Percentiles rank a stretch among this genome's conserved stretches.
Evolutionary conservation across 225 moss, liverwort and hornwort genomes (phyloP).

Genomic region (Bryoerythrophyllum caledonicum): DNA sequence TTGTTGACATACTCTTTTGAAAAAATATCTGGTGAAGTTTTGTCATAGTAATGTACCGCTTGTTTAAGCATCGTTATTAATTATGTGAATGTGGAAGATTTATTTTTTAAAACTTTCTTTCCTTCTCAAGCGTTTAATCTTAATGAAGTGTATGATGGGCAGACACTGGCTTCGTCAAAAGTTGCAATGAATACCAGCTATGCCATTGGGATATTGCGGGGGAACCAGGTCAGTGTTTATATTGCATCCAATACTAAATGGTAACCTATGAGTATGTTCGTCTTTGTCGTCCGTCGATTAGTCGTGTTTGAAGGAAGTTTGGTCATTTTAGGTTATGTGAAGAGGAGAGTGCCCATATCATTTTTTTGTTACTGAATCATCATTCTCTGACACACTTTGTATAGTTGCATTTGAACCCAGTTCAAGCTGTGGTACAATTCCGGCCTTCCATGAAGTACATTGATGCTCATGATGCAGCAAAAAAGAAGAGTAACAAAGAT

Average conservation of each 20-base stretch:
- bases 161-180: conserved; percentile 87
- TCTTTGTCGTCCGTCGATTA: background rate
- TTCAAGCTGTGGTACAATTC: conserved; percentile 92
- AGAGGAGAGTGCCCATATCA: background rate
- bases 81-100: conserved; percentile 7
- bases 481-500: conserved; percentile 72
- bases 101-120: background rate
- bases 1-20: background rate
- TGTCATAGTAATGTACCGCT: background rate
- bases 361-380: conserved; percentile 19
- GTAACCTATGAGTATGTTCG: conserved; percentile 1
- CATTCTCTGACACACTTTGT: conserved; percentile 16
- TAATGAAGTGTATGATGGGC: conserved; percentile 11
- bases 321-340: background rate
- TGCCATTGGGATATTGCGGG: conserved; percentile 89
- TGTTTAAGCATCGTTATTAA: background rate
- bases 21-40: background rate
- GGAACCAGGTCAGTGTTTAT: conserved; percentile 71
- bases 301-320: background rate
- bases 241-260: background rate
- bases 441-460: conserved; percentile 95
- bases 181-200: conserved; percentile 79
- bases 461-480: conserved; percentile 68
- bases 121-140: conserved; percentile 14
- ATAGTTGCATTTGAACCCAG: conserved; percentile 91